Evolutionary conservation across 768 basidiomycete species (phyloP).

Genomic region (Kwoniella europaea): DNA sequence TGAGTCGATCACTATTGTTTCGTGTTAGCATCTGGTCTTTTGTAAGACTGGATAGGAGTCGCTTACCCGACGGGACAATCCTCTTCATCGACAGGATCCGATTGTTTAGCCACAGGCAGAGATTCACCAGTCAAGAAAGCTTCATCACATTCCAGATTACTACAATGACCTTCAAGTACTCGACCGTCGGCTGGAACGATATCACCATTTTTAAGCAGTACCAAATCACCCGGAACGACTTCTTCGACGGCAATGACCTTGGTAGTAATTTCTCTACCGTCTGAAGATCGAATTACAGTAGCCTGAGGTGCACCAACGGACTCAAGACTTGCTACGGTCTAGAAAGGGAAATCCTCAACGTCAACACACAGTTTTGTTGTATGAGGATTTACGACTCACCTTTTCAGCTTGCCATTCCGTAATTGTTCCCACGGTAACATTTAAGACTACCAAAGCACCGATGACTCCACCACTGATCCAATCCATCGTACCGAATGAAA

Average conservation of each 20-base stretch:
- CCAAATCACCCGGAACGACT: conserved; percentile 61
- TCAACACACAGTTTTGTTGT: no score
- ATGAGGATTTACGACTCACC: conserved; percentile 19
- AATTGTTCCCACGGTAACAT: conserved; percentile 55
- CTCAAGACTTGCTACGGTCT: conserved; percentile 59
- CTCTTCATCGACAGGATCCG: conserved; percentile 48
- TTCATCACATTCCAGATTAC: conserved; percentile 64
- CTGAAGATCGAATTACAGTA: conserved; percentile 52
- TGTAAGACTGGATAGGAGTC: background rate
- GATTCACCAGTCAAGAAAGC: conserved; percentile 62
- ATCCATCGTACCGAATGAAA: conserved; percentile 66
- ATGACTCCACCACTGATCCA: conserved; percentile 64
- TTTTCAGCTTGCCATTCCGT: conserved; percentile 60
- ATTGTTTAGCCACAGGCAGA: conserved; percentile 63
- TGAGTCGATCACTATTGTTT: conserved; percentile 39
- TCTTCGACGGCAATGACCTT: conserved; percentile 52
- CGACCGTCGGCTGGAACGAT: conserved; percentile 61
- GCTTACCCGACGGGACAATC: conserved; percentile 53
- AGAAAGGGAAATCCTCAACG: background rate
- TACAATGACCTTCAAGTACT: conserved; percentile 59
- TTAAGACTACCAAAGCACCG: conserved; percentile 56
- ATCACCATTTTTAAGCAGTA: conserved; percentile 60
- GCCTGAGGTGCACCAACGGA: conserved; percentile 59
- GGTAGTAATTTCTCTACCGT: conserved; percentile 19
- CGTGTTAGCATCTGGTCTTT: background rate